Percentiles rank a stretch among this genome's conserved stretches.
Conservation (phyloP, 1,139 yeast species). For the Blastobotrys apis region DNA sequence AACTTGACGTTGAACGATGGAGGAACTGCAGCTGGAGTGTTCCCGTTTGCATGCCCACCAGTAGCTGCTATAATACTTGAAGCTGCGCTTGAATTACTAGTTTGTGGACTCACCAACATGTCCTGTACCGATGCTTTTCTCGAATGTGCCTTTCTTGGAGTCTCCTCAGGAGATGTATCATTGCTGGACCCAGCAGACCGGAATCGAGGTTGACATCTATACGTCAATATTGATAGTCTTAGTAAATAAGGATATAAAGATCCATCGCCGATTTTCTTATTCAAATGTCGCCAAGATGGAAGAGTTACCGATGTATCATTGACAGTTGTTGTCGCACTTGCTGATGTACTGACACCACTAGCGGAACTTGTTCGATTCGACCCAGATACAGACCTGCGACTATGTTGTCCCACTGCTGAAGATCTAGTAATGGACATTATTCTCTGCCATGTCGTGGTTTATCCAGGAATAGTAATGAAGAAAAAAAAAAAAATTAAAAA, state of each 20-base stretch:
- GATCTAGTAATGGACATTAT: slow-evolving; percentile 9
- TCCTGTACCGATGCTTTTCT: slow-evolving; percentile 17
- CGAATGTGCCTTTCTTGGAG: slow-evolving; percentile 14
- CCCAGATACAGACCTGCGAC: neutral
- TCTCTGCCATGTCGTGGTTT: too few relatives aligned
- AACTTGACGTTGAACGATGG: slow-evolving; percentile 32
- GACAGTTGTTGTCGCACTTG: neutral
- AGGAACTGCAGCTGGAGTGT: slow-evolving; percentile 2
- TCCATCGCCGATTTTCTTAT: slow-evolving; percentile 27
- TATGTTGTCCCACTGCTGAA: slow-evolving; percentile 4
- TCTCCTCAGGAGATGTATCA: slow-evolving; percentile 4
- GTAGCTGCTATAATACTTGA: too few relatives aligned
- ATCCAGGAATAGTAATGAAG: too few relatives aligned
- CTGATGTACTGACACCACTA: too few relatives aligned
- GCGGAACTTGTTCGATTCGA: too few relatives aligned
- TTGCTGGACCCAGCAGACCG: slow-evolving; percentile 6
- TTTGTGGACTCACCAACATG: slow-evolving; percentile 9
- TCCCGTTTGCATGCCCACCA: slow-evolving; percentile 6
- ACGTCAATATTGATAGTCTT: slow-evolving; percentile 33
- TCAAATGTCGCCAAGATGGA: slow-evolving; percentile 24
- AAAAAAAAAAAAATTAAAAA: neutral
- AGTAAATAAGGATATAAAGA: slow-evolving; percentile 33
- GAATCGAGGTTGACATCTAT: slow-evolving; percentile 33
- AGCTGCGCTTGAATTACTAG: slow-evolving; percentile 8
- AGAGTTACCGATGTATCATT: neutral